These are phyloP conservation scores for Chlorencoelia australis DNA, from an alignment of 2,329 filamentous ascomycete genomes.

Conservation along the genomic window DNA sequence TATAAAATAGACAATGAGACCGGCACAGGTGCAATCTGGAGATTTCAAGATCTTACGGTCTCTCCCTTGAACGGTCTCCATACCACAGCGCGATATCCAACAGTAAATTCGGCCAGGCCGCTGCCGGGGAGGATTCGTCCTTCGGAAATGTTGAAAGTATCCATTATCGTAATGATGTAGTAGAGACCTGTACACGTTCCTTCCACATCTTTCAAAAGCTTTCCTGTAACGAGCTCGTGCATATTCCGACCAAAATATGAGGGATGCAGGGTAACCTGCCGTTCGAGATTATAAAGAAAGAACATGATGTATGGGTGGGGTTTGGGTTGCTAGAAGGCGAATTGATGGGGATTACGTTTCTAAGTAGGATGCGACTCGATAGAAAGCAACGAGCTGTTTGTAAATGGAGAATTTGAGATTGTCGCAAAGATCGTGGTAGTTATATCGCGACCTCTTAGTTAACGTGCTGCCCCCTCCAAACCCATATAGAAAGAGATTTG, in stretches of 20 bases:
- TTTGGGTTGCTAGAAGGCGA: too few relatives aligned
- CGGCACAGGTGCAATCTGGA: not conserved
- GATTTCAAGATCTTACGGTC: constrained; percentile 54
- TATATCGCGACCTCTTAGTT: too few relatives aligned
- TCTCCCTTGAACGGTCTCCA: constrained; percentile 98
- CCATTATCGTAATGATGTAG: constrained; percentile 97
- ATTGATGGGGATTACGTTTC: too few relatives aligned
- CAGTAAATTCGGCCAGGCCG: constrained; percentile 87
- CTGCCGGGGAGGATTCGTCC: constrained; percentile 86
- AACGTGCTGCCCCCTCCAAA: too few relatives aligned
- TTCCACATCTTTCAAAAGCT: constrained; percentile 86
- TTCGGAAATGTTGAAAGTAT: constrained; percentile 89
- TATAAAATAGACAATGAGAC: constrained; percentile 33
- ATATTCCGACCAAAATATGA: constrained; percentile 95
- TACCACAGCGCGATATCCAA: constrained; percentile 89
- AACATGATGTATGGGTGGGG: constrained; percentile 63
- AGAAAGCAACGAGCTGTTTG: too few relatives aligned
- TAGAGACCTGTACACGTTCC: constrained; percentile 92
- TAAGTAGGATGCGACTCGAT: too few relatives aligned
- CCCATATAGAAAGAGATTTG: too few relatives aligned
- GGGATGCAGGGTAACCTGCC: constrained; percentile 87
- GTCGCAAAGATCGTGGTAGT: too few relatives aligned
- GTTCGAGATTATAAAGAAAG: constrained; percentile 95
- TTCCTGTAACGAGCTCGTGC: constrained; percentile 80
- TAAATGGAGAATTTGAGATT: too few relatives aligned